Evolutionary conservation across 805 yeast genomes (phyloP).

Genomic region (Candida morakotiae): DNA sequence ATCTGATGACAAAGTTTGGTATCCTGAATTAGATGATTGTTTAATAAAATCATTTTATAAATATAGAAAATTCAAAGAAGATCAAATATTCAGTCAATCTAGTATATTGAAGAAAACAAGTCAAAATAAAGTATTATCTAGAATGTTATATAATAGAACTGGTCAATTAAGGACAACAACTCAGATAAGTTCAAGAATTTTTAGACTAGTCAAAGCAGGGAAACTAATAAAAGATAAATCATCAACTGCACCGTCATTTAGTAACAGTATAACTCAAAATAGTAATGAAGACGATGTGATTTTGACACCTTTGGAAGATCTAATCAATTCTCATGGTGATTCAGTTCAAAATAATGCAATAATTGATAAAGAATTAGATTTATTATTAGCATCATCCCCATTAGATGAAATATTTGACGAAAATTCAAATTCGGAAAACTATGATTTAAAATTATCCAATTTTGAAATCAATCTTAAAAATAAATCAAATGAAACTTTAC

Average conservation of each 20-base stretch:
- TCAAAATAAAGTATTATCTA: conserved; percentile 37
- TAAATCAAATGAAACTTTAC: conserved; percentile 1
- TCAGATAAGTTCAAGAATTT: conserved; percentile 32
- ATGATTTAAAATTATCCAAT: conserved; percentile 7
- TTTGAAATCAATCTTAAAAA: conserved; percentile 9
- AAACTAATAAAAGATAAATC: conserved; percentile 15
- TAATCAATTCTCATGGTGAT: conserved; percentile 15
- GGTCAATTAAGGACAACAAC: conserved; percentile 33
- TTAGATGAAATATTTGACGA: conserved; percentile 9
- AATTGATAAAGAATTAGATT: conserved; percentile 27
- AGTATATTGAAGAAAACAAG: conserved; percentile 28
- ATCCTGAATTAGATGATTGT: conserved; percentile 29
- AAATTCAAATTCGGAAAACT: background rate
- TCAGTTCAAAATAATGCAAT: conserved; percentile 21
- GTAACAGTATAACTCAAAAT: background rate
- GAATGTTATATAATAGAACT: conserved; percentile 35
- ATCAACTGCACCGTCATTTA: background rate
- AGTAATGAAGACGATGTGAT: conserved; percentile 23
- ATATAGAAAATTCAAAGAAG: conserved; percentile 27
- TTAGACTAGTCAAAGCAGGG: conserved; percentile 23
- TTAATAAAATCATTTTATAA: conserved; percentile 32
- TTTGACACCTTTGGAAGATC: conserved; percentile 24
- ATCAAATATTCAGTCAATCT: conserved; percentile 17
- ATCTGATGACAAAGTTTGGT: conserved; percentile 30
- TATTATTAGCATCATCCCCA: conserved; percentile 25